A percentile compares a stretch with the other conserved stretches of the same genome.
These are phyloP conservation scores for Boeremia exigua DNA, from an alignment of 2,329 filamentous ascomycete genomes.

Conservation along the genomic window DNA sequence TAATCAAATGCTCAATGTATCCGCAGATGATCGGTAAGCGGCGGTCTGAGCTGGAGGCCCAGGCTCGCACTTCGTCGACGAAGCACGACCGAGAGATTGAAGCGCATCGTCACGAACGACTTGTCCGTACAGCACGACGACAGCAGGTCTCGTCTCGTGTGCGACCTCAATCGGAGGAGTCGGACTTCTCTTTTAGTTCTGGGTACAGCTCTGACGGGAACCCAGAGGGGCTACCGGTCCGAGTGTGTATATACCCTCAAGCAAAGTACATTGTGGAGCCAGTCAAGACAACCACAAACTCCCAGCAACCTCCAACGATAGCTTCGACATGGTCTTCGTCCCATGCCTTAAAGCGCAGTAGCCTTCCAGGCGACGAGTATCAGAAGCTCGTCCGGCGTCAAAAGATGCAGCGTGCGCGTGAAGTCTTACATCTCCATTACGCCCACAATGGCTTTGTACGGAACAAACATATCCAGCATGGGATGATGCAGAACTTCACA, in stretches of 20 bases:
- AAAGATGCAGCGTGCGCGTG: slow-evolving; percentile 3
- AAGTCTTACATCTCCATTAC: not conserved
- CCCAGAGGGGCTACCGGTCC: not conserved
- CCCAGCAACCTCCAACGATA: not conserved
- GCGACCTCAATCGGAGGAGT: not conserved
- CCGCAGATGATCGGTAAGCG: slow-evolving; percentile 8
- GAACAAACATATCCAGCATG: not conserved
- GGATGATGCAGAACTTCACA: not conserved
- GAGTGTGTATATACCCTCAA: slow-evolving; percentile 1
- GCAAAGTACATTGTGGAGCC: not conserved
- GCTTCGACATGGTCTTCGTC: not conserved
- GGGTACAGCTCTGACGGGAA: not conserved
- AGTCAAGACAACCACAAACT: not conserved
- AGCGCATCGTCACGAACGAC: no score
- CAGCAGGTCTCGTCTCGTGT: not conserved
- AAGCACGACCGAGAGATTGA: not conserved
- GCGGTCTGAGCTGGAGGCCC: not conserved
- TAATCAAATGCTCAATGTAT: slow-evolving; percentile 7
- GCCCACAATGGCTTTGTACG: not conserved
- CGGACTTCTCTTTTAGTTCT: not conserved
- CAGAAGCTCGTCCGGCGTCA: slow-evolving; percentile 3
- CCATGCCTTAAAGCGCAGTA: not conserved
- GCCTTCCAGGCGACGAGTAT: slow-evolving; percentile 6
- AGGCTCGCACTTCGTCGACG: not conserved
- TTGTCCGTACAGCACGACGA: not conserved